Evolutionary conservation across 106 monocot species (phyloP).

Genomic region (Apostasia ramifera): DNA sequence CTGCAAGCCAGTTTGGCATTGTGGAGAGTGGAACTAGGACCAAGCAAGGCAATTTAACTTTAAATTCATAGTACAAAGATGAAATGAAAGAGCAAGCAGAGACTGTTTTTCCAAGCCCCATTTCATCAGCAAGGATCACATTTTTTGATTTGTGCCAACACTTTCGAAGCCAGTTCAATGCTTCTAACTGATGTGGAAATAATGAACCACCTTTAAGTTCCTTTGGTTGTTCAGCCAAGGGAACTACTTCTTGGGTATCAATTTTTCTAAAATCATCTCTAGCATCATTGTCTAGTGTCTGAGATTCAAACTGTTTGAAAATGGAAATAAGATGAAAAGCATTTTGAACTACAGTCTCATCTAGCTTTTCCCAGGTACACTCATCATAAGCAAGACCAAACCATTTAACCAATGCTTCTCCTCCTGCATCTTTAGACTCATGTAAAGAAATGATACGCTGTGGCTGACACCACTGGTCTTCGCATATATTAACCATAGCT

Average conservation of each 20-base stretch:
- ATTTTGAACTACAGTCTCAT: conserved; percentile 60
- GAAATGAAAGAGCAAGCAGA: conserved; percentile 93
- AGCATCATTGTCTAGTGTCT: conserved; percentile 42
- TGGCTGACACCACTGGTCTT: conserved; percentile 76
- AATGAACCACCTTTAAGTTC: conserved; percentile 83
- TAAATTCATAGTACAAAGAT: conserved; percentile 75
- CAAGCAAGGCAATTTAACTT: conserved; percentile 62
- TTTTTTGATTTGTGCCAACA: conserved; percentile 92
- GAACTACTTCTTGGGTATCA: conserved; percentile 43
- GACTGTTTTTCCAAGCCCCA: conserved; percentile 95
- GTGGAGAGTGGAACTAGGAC: conserved; percentile 94
- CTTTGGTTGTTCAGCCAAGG: conserved; percentile 64
- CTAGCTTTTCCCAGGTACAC: conserved; percentile 91
- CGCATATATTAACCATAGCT: conserved; percentile 64
- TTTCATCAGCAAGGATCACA: conserved; percentile 99
- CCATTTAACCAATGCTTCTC: conserved; percentile 87
- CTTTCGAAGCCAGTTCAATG: conserved; percentile 89
- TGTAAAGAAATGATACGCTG: conserved; percentile 75
- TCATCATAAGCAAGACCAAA: conserved; percentile 80
- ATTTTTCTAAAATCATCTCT: conserved; percentile 26
- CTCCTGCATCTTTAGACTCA: conserved; percentile 26
- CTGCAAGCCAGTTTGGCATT: conserved; percentile 96
- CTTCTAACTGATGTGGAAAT: conserved; percentile 95
- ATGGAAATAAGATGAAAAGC: conserved; percentile 46
- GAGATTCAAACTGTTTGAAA: conserved; percentile 55